Conservation (phyloP, 768 basidiomycete species). For the Peribolospora baueri region DNA sequence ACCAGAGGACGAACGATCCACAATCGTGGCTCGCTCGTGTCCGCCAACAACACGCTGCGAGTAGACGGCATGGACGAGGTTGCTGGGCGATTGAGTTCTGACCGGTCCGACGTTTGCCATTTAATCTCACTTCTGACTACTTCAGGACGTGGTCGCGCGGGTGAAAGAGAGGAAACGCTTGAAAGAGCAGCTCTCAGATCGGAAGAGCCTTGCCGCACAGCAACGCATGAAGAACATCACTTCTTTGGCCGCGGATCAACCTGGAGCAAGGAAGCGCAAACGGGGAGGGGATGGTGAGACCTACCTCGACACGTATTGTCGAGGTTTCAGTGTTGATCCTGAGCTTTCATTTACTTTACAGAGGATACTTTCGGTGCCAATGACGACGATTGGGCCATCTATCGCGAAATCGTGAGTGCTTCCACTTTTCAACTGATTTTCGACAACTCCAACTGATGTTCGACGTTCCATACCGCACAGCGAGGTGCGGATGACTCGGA, state of each 20-base stretch:
- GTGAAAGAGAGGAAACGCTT: conserved; percentile 53
- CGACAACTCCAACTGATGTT: background rate
- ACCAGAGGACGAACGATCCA: conserved; percentile 47
- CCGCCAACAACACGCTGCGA: conserved; percentile 56
- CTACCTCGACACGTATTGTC: background rate
- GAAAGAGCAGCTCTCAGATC: conserved; percentile 43
- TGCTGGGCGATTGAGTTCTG: background rate
- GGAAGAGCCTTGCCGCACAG: conserved; percentile 86
- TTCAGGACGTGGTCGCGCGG: conserved; percentile 47
- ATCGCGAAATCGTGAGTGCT: conserved; percentile 65
- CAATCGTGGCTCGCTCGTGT: conserved; percentile 48
- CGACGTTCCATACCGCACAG: conserved; percentile 8
- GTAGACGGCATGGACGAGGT: conserved; percentile 6
- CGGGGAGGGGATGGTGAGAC: conserved; percentile 45
- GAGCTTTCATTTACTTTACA: conserved; percentile 12
- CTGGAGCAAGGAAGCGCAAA: conserved; percentile 53
- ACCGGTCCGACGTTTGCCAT: too few species aligned
- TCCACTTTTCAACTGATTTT: background rate
- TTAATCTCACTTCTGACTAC: background rate
- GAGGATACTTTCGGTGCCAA: conserved; percentile 86
- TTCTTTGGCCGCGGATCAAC: conserved; percentile 58
- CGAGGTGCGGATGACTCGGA: conserved; percentile 32
- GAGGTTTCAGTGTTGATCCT: background rate
- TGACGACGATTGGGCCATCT: conserved; percentile 92
- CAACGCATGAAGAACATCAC: conserved; percentile 91